phyloP scores from a whole-genome alignment of 495 filamentous ascomycete species.

The Aspergillus sclerotiicarbonarius region DNA sequence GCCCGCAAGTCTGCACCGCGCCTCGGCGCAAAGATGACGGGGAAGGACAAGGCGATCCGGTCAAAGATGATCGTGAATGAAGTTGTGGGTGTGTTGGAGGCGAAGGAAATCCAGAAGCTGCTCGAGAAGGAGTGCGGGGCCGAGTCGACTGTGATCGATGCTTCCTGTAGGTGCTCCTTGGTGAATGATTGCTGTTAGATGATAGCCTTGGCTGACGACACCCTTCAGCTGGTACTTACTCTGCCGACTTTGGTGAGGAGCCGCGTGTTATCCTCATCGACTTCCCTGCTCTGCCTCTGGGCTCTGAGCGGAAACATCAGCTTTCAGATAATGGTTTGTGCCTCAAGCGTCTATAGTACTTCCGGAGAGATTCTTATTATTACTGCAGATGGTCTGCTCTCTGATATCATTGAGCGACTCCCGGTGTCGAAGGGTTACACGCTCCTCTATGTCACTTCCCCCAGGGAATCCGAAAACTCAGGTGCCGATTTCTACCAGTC shows the following conservation, averaged over 20 bases:
- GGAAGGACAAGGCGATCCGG: slow-evolving; percentile 47
- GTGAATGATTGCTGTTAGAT: background rate
- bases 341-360: background rate
- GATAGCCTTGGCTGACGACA: slow-evolving; percentile 16
- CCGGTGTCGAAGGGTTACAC: slow-evolving; percentile 56
- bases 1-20: slow-evolving; percentile 56
- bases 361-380: slow-evolving; percentile 13
- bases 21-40: slow-evolving; percentile 54
- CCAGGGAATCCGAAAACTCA: slow-evolving; percentile 38
- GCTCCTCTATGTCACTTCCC: slow-evolving; percentile 59
- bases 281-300: slow-evolving; percentile 48
- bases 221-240: slow-evolving; percentile 43
- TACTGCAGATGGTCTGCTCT: slow-evolving; percentile 56
- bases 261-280: slow-evolving; percentile 52
- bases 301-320: slow-evolving; percentile 37
- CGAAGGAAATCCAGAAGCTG: slow-evolving; percentile 50
- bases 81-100: slow-evolving; percentile 59
- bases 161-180: slow-evolving; percentile 54
- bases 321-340: slow-evolving; percentile 50
- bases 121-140: slow-evolving; percentile 55
- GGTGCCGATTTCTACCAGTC: slow-evolving; percentile 51
- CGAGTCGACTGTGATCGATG: slow-evolving; percentile 52
- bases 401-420: slow-evolving; percentile 55
- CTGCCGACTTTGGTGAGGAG: slow-evolving; percentile 40
- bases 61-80: slow-evolving; percentile 57